Base-by-base conservation (phyloP, 495 filamentous ascomycete genomes). In the Trichoderma reesei region DNA sequence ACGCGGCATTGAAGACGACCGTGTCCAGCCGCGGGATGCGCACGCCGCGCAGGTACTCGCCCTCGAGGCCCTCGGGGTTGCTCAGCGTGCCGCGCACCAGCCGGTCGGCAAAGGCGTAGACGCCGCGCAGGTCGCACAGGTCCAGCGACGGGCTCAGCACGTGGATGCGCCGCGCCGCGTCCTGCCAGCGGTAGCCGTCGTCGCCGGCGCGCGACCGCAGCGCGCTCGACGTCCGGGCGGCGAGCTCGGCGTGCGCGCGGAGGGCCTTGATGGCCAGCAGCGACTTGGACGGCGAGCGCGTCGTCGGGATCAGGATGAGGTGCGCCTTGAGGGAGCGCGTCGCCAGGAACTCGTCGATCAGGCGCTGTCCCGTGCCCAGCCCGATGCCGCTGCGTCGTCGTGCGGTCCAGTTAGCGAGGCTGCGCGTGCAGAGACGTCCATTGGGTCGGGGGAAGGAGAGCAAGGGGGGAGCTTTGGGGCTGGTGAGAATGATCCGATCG, bases 341-440 rank as follows among this genome's bases (percentile, higher is more conserved):
- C 60, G 73, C 74, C 64, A 96, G 83, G 82, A 96, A 98, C 71
- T 96, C 92, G 77, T 96, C 88, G 66, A 93, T 92, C 18, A 98
- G 82, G 65, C 95, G 92, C 65, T 86, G 83, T 69, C 90, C 90
- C 64, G 90, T 94, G 60, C 88, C 86, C 68, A 91, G 90, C 44
- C 94, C 94, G 64, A 98, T 86, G 59, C 94, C 94, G 74, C 95
- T 97, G 73, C 4, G 61, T 8, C 26, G 42, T 64, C 59, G 72
- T 64, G 16, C 41, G 16, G 18, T 13, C 26, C 10, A 38, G n/a
- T 54, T 42, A n/a, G 16, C 42, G 37, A 59, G 10, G 8, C 18
- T 26, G 26, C 26, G 26, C 26, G 26, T 26, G 26, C 26, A 26
- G 26, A 26, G 26, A 26, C 26, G 26, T 26, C 26, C 26, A 26